A percentile compares a stretch with the other conserved stretches of the same genome.
Evolutionary conservation across 176 grass and related monocot genomes (phyloP).

Genomic region (Aechmea fasciata): DNA sequence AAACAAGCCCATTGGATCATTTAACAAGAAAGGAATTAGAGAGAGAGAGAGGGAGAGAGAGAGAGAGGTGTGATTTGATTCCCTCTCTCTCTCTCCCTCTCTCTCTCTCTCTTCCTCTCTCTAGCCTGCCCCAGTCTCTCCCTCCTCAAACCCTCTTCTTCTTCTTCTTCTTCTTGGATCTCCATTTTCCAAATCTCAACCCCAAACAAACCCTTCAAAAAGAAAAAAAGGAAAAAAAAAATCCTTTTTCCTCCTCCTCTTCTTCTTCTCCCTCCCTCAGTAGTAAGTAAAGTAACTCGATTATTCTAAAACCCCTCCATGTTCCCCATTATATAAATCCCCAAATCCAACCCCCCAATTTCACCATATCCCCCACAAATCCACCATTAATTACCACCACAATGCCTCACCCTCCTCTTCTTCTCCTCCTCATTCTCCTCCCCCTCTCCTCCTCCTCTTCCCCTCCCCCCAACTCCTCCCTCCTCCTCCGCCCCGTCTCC

Average conservation of each 20-base stretch:
- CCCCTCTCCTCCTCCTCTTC: constrained; percentile 4
- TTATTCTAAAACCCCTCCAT: neutral
- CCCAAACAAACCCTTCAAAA: neutral
- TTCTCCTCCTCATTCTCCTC: constrained; percentile 4
- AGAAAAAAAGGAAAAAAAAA: neutral
- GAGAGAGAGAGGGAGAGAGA: neutral
- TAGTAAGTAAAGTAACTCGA: no score
- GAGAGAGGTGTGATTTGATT: neutral
- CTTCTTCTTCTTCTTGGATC: neutral
- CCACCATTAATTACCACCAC: neutral
- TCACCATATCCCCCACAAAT: neutral
- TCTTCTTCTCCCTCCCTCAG: no score
- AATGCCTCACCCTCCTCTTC: neutral
- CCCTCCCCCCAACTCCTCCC: constrained; percentile 10
- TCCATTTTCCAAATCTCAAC: constrained; percentile 19
- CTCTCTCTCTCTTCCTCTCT: constrained; percentile 1
- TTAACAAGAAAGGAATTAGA: constrained; percentile 37
- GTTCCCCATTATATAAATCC: neutral
- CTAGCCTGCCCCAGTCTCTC: neutral
- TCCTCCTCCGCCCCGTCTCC: constrained; percentile 26
- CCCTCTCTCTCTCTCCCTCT: constrained; percentile 3
- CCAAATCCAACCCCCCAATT: constrained; percentile 3
- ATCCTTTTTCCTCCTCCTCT: neutral
- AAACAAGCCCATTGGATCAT: constrained; percentile 12
- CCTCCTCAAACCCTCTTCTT: constrained; percentile 13